phyloP scores from a whole-genome alignment of 1,284 basidiomycete genomes.

The Violaceomyces palustris region DNA sequence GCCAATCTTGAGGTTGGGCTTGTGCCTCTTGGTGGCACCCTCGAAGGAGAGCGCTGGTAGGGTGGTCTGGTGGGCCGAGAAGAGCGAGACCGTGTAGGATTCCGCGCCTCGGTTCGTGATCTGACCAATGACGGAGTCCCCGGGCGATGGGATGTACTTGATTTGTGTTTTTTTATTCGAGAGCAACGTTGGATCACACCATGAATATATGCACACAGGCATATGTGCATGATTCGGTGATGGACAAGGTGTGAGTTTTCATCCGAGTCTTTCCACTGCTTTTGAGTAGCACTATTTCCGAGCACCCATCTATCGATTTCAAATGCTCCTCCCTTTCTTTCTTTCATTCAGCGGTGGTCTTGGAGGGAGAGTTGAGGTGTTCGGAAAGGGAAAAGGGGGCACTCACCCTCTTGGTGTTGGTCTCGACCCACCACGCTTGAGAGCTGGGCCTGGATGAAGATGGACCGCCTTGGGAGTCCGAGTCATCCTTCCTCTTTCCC shows the following conservation, averaged over 20 bases:
- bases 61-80: conserved; percentile 31
- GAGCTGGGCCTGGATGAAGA: not conserved
- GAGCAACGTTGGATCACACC: too few relatives aligned
- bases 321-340: too few relatives aligned
- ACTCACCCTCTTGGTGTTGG: conserved; percentile 20
- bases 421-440: conserved; percentile 35
- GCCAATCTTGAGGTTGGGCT: conserved; percentile 47
- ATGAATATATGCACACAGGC: too few relatives aligned
- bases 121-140: conserved; percentile 43
- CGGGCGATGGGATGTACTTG: conserved; percentile 37
- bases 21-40: conserved; percentile 49
- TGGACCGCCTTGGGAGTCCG: not conserved
- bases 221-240: too few relatives aligned
- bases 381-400: not conserved
- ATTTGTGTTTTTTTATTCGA: too few relatives aligned
- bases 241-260: not conserved
- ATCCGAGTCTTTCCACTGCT: too few relatives aligned
- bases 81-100: conserved; percentile 42
- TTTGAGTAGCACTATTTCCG: too few relatives aligned
- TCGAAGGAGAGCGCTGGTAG: conserved; percentile 48
- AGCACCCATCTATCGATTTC: too few relatives aligned
- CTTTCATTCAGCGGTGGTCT: too few relatives aligned
- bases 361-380: not conserved
- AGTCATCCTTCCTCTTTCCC: not conserved
- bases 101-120: conserved; percentile 43